Evolutionary conservation across 805 yeast genomes (phyloP).

Genomic region (Jamesozyma gamospora): DNA sequence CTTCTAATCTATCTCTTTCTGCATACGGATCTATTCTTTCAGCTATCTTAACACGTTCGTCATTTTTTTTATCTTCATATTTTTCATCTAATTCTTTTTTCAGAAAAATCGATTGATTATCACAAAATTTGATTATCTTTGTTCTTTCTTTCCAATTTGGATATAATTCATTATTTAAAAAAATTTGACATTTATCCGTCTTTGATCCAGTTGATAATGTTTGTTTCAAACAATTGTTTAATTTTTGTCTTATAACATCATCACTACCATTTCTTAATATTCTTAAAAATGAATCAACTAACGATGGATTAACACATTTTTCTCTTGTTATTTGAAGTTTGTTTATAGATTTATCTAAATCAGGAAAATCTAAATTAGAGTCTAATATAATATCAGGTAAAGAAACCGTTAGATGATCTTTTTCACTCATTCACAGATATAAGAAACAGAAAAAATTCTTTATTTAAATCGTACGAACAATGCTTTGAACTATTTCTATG

Average conservation of each 20-base stretch:
- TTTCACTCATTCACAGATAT: not conserved
- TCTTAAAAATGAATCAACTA: slow-evolving; percentile 25
- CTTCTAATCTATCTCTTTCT: slow-evolving; percentile 30
- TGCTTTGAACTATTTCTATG: too few relatives aligned
- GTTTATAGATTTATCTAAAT: slow-evolving; percentile 7
- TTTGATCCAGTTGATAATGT: slow-evolving; percentile 3
- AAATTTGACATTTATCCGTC: slow-evolving; percentile 27
- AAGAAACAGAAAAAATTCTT: too few relatives aligned
- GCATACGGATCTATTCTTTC: slow-evolving; percentile 44
- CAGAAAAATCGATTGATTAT: slow-evolving; percentile 24
- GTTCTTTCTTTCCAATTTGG: slow-evolving; percentile 40
- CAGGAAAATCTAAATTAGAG: slow-evolving; percentile 12
- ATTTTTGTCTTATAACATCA: slow-evolving; percentile 36
- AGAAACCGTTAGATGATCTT: slow-evolving; percentile 1
- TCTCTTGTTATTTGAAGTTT: slow-evolving; percentile 19
- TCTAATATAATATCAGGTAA: slow-evolving; percentile 10
- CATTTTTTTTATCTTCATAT: slow-evolving; percentile 9
- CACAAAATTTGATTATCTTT: slow-evolving; percentile 35
- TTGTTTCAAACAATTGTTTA: slow-evolving; percentile 31
- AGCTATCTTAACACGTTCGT: slow-evolving; percentile 16
- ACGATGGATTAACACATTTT: slow-evolving; percentile 24
- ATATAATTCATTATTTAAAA: slow-evolving; percentile 31
- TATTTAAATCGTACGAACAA: too few relatives aligned
- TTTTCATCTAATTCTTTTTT: slow-evolving; percentile 25
- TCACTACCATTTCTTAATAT: slow-evolving; percentile 31